These are phyloP conservation scores for Powellomyces hirtus DNA, from an alignment of 192 early-diverging fungal genomes.

Conservation along the genomic window DNA sequence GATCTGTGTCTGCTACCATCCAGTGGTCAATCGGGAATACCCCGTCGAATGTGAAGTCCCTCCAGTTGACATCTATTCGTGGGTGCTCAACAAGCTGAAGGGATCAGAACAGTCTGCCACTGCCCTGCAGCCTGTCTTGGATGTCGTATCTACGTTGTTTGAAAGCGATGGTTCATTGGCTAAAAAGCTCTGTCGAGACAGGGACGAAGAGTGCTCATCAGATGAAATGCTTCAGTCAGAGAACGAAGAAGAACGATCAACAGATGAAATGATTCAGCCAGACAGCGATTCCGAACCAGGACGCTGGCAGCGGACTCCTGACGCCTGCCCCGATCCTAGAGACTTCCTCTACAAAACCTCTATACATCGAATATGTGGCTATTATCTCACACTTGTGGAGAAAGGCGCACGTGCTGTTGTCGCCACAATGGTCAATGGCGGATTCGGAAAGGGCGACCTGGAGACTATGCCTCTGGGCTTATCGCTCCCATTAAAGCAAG, in stretches of 20 bases:
- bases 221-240: too few species aligned
- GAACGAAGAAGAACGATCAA: too few species aligned
- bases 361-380: background rate
- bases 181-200: too few species aligned
- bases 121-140: background rate
- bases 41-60: background rate
- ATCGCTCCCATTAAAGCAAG: conserved; percentile 50
- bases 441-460: conserved; percentile 35
- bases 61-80: background rate
- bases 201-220: too few species aligned
- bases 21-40: too few species aligned
- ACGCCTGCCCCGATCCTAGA: background rate
- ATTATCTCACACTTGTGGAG: background rate
- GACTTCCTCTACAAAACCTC: background rate
- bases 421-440: conserved; percentile 29
- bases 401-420: conserved; percentile 28
- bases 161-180: too few species aligned
- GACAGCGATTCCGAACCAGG: too few species aligned
- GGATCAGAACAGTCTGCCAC: background rate
- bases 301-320: background rate
- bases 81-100: background rate
- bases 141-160: too few species aligned
- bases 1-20: too few species aligned
- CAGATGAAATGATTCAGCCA: too few species aligned
- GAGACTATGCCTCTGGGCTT: conserved; percentile 57